These are phyloP conservation scores for Xylaria sp. DNA, from an alignment of 2,329 filamentous ascomycete species.

Conservation along the genomic window DNA sequence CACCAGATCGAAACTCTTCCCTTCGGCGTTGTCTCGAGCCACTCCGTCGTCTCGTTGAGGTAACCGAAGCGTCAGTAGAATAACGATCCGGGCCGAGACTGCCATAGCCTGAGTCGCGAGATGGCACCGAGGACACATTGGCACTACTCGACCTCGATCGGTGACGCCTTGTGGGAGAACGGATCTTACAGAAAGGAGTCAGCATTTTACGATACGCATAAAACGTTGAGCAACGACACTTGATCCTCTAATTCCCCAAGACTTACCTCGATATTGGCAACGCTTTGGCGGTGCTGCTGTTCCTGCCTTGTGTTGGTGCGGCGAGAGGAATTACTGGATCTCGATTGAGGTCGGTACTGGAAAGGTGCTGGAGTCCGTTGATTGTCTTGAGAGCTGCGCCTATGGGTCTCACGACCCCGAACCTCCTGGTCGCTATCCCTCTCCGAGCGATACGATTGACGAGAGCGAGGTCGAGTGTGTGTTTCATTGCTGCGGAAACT, in stretches of 20 bases:
- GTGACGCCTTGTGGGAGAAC: conserved; percentile 1
- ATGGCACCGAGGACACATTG: conserved; percentile 2
- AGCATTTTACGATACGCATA: conserved; percentile 3
- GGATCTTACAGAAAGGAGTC: conserved; percentile 1
- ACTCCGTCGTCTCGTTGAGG: conserved; percentile 15
- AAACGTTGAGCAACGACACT: background rate
- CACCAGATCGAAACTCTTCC: background rate
- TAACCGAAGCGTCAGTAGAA: conserved; percentile 1
- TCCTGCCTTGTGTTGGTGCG: conserved; percentile 6
- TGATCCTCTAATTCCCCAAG: background rate
- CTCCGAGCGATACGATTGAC: conserved; percentile 11
- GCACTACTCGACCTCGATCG: conserved; percentile 1
- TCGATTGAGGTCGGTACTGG: conserved; percentile 8
- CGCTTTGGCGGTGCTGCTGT: background rate
- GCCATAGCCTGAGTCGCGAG: conserved; percentile 19
- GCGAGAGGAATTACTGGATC: conserved; percentile 7
- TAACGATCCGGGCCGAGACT: conserved; percentile 9
- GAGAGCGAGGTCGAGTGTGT: conserved; percentile 11
- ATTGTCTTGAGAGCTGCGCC: background rate
- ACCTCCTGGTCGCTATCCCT: background rate
- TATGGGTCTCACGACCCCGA: conserved; percentile 8
- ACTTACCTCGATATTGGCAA: conserved; percentile 14
- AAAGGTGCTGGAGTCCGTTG: conserved; percentile 3
- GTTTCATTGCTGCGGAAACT: conserved; percentile 1
- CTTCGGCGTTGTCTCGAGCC: background rate